Percentiles rank a stretch among this genome's conserved stretches.
Evolutionary conservation across 352 stramenopile genomes (phyloP).

Genomic region (Pilasporangium apinafurcum): DNA sequence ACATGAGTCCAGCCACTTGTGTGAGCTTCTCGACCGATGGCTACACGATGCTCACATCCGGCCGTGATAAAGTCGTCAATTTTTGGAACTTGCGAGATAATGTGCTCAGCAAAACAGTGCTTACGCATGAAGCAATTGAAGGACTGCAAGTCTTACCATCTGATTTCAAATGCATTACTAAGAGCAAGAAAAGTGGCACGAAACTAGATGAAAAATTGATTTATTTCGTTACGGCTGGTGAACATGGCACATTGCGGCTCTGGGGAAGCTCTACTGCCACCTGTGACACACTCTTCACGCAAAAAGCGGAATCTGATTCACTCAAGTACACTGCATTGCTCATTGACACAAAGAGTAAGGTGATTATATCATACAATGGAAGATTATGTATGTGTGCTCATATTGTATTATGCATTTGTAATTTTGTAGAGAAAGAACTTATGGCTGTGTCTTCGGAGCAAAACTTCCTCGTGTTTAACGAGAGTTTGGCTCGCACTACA

Average conservation of each 20-base stretch:
- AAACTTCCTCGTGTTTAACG: conserved; percentile 83
- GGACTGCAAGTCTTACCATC: conserved; percentile 86
- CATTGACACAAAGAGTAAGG: no score
- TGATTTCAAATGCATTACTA: conserved; percentile 40
- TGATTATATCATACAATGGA: no score
- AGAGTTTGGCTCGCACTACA: conserved; percentile 50
- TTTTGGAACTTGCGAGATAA: conserved; percentile 83
- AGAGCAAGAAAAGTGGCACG: conserved; percentile 9
- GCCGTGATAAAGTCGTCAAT: conserved; percentile 92
- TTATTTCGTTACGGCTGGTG: conserved; percentile 90
- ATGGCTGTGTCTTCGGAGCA: conserved; percentile 79
- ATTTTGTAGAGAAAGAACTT: conserved; percentile 47
- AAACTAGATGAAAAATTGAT: conserved; percentile 61
- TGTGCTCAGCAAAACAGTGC: conserved; percentile 88
- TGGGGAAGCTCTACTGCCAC: conserved; percentile 33
- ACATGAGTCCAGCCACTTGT: conserved; percentile 93
- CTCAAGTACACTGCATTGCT: conserved; percentile 53
- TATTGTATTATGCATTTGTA: no score
- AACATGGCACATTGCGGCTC: conserved; percentile 85
- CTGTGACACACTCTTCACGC: conserved; percentile 42
- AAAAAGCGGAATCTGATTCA: conserved; percentile 33
- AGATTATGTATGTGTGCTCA: no score
- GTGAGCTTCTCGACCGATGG: conserved; percentile 87
- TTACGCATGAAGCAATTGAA: conserved; percentile 94
- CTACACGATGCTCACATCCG: conserved; percentile 84